Conservation (phyloP, 768 basidiomycete species). For the Tylopilus subfusipes region DNA sequence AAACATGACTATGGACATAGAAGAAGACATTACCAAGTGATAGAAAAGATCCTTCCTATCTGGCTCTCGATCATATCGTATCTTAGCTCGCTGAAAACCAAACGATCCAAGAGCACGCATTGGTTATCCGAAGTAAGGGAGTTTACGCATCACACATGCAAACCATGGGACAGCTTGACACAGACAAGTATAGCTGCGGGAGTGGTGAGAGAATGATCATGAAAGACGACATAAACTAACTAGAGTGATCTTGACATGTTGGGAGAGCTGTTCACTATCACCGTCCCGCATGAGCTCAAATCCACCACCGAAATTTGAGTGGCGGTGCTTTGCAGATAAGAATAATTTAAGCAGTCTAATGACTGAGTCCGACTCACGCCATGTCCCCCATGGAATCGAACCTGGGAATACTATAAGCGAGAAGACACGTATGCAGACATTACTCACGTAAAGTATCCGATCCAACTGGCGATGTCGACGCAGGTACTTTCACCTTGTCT, state of each 20-base stretch:
- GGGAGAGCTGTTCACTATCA: conserved; percentile 30
- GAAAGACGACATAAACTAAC: conserved; percentile 14
- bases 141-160: conserved; percentile 18
- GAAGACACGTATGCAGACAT: neutral
- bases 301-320: conserved; percentile 35
- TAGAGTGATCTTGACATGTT: conserved; percentile 28
- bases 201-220: conserved; percentile 2
- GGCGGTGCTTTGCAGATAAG: neutral
- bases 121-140: conserved; percentile 32
- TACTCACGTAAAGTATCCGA: conserved; percentile 22
- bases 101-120: conserved; percentile 30
- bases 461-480: conserved; percentile 19
- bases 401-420: conserved; percentile 5
- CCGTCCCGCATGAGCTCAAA: conserved; percentile 38
- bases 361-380: conserved; percentile 19
- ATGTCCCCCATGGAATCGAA: conserved; percentile 30
- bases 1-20: neutral
- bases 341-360: neutral
- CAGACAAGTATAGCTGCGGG: conserved; percentile 11
- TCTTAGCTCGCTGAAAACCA: conserved; percentile 22
- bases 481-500: conserved; percentile 9
- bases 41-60: conserved; percentile 36
- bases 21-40: conserved; percentile 35
- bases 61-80: conserved; percentile 19
- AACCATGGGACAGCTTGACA: conserved; percentile 26